Evolutionary conservation across 2,329 filamentous ascomycete species (phyloP).

Genomic region (Fusarium mexicanum): DNA sequence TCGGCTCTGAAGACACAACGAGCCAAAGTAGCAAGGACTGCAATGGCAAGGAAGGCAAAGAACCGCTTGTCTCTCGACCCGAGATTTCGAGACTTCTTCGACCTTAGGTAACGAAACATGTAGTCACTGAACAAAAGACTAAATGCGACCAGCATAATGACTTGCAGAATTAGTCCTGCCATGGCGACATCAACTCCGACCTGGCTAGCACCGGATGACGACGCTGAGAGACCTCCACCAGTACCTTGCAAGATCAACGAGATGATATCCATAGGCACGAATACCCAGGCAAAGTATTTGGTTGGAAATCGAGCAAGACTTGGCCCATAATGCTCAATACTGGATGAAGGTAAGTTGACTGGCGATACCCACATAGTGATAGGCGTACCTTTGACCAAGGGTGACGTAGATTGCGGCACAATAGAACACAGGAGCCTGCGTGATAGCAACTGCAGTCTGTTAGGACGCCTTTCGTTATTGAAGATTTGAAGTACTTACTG

Average conservation of each 20-base stretch:
- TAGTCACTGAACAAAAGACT: slow-evolving; percentile 53
- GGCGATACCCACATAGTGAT: rapidly evolving
- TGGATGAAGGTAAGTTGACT: neutral
- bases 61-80: slow-evolving; percentile 5
- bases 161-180: slow-evolving; percentile 60
- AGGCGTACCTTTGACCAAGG: slow-evolving; percentile 21
- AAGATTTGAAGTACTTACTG: neutral
- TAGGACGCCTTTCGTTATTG: rapidly evolving
- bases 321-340: slow-evolving; percentile 47
- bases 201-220: slow-evolving; percentile 48
- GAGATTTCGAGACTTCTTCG: neutral
- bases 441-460: slow-evolving; percentile 52
- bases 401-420: slow-evolving; percentile 45
- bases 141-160: slow-evolving; percentile 58
- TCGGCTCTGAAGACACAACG: slow-evolving; percentile 66
- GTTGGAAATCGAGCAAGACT: slow-evolving; percentile 48
- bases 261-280: slow-evolving; percentile 59
- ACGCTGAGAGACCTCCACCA: slow-evolving; percentile 57
- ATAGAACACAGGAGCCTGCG: slow-evolving; percentile 52
- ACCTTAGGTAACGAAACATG: slow-evolving; percentile 44
- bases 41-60: slow-evolving; percentile 56
- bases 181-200: slow-evolving; percentile 60
- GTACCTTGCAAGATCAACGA: slow-evolving; percentile 61
- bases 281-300: slow-evolving; percentile 49
- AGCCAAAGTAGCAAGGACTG: slow-evolving; percentile 63